phyloP scores from a whole-genome alignment of 2,329 filamentous ascomycete genomes.

The Simplicillium sp. region DNA sequence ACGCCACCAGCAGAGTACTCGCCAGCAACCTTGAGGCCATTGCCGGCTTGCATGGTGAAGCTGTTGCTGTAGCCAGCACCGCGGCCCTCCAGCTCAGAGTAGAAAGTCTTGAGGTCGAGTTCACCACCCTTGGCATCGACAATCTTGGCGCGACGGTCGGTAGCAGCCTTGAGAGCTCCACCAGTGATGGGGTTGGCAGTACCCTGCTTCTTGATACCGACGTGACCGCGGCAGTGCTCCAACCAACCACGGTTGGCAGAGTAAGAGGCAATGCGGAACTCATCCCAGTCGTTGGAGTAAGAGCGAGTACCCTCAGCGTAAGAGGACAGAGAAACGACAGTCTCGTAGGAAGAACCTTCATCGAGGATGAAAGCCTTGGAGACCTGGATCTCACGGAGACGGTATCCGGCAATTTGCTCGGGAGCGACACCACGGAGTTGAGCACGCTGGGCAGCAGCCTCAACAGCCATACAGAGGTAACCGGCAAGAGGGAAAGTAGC shows the following conservation, averaged over 20 bases:
- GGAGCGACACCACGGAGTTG: constrained; percentile 11
- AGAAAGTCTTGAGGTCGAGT: constrained; percentile 12
- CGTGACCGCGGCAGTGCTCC: constrained; percentile 47
- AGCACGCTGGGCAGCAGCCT: constrained; percentile 30
- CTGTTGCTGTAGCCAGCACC: constrained; percentile 16
- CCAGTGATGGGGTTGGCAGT: constrained; percentile 12
- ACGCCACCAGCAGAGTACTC: constrained; percentile 17
- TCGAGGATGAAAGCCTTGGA: constrained; percentile 17
- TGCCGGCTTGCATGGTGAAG: constrained; percentile 11
- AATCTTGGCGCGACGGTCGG: constrained; percentile 7
- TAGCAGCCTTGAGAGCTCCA: constrained; percentile 6
- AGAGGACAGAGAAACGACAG: constrained; percentile 12
- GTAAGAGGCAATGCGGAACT: constrained; percentile 48
- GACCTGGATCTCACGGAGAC: constrained; percentile 15
- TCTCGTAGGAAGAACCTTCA: constrained; percentile 15
- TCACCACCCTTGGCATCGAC: background rate
- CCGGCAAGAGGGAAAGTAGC: constrained; percentile 46
- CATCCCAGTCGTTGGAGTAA: constrained; percentile 38
- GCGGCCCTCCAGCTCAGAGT: constrained; percentile 13
- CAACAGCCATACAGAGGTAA: constrained; percentile 40
- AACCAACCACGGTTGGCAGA: constrained; percentile 42
- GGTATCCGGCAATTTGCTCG: constrained; percentile 11
- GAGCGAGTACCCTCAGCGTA: constrained; percentile 18
- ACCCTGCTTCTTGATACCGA: constrained; percentile 24
- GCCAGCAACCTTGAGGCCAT: constrained; percentile 8